Percentiles rank a stretch among this genome's conserved stretches.
phyloP scores from a whole-genome alignment of 116 monocot genomes.

The Trichopus zeylanicus region DNA sequence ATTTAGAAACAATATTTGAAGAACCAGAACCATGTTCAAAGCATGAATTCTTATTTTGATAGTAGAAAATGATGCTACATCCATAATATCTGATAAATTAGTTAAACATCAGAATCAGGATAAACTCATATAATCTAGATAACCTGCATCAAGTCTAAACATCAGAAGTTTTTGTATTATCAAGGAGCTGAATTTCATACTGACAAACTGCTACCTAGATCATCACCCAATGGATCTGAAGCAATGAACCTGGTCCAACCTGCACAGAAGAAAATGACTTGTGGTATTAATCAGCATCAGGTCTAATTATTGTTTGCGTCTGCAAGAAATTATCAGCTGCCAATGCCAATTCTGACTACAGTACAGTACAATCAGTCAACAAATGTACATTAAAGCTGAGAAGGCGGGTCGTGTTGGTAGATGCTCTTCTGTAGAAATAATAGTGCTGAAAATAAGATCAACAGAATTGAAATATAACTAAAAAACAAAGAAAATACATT shows the following conservation, averaged over 20 bases:
- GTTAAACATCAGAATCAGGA: neutral
- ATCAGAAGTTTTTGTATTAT: neutral
- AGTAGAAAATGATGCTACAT: neutral
- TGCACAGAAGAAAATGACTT: constrained; percentile 14
- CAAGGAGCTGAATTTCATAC: constrained; percentile 24
- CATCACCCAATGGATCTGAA: constrained; percentile 75
- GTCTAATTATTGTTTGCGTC: neutral
- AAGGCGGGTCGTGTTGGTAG: too few relatives aligned
- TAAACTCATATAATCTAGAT: neutral
- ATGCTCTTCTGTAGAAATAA: too few relatives aligned
- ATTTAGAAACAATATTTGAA: too few relatives aligned
- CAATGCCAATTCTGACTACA: neutral
- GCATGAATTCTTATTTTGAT: too few relatives aligned
- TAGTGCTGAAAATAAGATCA: too few relatives aligned
- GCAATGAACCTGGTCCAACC: constrained; percentile 80
- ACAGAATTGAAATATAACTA: too few relatives aligned
- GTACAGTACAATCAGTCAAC: neutral
- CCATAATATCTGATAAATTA: neutral
- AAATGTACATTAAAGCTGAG: too few relatives aligned
- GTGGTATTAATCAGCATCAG: neutral
- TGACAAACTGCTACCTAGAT: constrained; percentile 60
- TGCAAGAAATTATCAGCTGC: neutral
- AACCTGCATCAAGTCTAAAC: neutral
- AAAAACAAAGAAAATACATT: too few relatives aligned
- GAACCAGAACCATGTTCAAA: too few relatives aligned